Evolutionary conservation across 768 basidiomycete species (phyloP).

Genomic region (Kwoniella pini): DNA sequence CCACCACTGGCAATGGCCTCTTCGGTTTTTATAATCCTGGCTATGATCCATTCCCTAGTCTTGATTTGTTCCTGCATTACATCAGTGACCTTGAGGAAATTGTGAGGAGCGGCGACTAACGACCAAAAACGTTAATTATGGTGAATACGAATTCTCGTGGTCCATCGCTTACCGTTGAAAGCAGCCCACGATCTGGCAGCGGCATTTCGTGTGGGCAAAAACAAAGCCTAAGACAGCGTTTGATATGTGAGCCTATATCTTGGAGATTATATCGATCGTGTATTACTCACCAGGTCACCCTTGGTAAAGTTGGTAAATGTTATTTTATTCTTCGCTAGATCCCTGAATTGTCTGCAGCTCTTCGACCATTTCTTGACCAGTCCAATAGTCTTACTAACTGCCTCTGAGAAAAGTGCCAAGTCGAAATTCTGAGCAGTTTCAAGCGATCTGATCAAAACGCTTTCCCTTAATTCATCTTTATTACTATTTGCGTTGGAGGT

Average conservation of each 20-base stretch:
- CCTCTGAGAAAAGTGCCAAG: constrained; percentile 81
- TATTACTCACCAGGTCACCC: constrained; percentile 67
- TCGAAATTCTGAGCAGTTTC: constrained; percentile 61
- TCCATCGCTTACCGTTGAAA: constrained; percentile 81
- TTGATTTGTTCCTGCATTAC: constrained; percentile 85
- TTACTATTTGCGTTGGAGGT: constrained; percentile 1
- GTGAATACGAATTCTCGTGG: too few species aligned
- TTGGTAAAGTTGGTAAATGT: constrained; percentile 93
- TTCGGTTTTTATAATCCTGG: constrained; percentile 48
- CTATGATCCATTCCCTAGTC: constrained; percentile 68
- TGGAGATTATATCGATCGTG: not conserved
- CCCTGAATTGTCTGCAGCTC: constrained; percentile 92
- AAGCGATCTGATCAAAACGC: constrained; percentile 34
- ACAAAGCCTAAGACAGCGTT: constrained; percentile 66
- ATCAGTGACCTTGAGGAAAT: constrained; percentile 87
- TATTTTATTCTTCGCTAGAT: constrained; percentile 94
- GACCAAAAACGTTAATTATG: too few species aligned
- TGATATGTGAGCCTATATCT: not conserved
- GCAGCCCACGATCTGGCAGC: constrained; percentile 95
- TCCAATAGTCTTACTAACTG: constrained; percentile 72
- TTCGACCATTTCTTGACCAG: constrained; percentile 89
- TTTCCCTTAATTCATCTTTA: constrained; percentile 32
- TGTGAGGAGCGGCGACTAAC: constrained; percentile 98
- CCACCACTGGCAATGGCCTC: constrained; percentile 45
- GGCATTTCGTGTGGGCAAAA: constrained; percentile 92